These are phyloP conservation scores for Lantana camara DNA, from an alignment of 257 asterid species.

Conservation along the genomic window DNA sequence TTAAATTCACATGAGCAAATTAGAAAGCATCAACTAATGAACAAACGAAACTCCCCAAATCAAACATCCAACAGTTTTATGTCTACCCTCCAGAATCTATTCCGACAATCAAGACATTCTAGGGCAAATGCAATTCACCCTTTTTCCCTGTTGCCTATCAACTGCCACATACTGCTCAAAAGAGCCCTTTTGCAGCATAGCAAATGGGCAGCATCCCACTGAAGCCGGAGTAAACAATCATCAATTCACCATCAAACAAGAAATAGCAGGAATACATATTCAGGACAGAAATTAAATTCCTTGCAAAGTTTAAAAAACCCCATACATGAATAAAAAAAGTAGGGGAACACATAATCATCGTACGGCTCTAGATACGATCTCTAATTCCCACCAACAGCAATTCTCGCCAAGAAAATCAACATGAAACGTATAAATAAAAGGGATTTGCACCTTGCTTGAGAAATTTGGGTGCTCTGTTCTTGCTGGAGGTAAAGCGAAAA, in stretches of 20 bases:
- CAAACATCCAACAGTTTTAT: neutral
- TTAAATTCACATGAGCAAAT: neutral
- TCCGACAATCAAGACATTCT: neutral
- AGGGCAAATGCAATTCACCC: neutral
- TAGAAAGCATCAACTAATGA: neutral
- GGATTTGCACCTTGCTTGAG: conserved; percentile 12
- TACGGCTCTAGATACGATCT: neutral
- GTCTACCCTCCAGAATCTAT: neutral
- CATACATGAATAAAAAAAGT: neutral
- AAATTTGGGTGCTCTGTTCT: neutral
- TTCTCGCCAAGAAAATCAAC: too few species aligned
- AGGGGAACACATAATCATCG: too few species aligned
- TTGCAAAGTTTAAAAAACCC: neutral
- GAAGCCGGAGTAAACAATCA: neutral
- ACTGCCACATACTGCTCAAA: neutral
- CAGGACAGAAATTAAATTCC: neutral
- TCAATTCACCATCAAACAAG: neutral
- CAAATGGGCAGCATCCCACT: conserved; percentile 9
- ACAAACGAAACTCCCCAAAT: neutral
- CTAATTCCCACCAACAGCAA: too few species aligned
- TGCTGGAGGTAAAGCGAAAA: neutral
- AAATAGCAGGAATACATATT: neutral
- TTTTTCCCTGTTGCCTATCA: neutral
- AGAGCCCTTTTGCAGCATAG: neutral
- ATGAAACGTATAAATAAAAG: neutral